These are phyloP conservation scores for Capronia coronata DNA, from an alignment of 2,329 filamentous ascomycete species.

Conservation along the genomic window DNA sequence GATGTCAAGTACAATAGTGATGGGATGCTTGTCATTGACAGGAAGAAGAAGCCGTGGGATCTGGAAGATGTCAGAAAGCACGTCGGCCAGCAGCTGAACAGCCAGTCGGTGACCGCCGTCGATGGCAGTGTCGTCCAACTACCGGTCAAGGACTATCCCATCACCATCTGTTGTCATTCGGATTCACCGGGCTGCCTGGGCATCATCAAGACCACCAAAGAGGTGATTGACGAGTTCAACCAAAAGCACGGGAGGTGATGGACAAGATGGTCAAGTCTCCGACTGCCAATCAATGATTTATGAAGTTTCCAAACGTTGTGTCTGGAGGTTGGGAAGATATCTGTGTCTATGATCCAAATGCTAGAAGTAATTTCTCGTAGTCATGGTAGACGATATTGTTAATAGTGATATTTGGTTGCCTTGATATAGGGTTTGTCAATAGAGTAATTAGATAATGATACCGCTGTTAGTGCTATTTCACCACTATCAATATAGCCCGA, in stretches of 20 bases:
- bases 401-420: too few relatives aligned
- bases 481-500: too few relatives aligned
- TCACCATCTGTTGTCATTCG: constrained; percentile 45
- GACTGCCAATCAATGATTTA: too few relatives aligned
- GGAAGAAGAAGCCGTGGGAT: constrained; percentile 51
- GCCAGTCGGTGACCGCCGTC: constrained; percentile 38
- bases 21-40: constrained; percentile 49
- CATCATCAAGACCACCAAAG: constrained; percentile 39
- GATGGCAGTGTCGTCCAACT: constrained; percentile 38
- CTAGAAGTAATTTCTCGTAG: too few relatives aligned
- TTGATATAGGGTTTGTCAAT: too few relatives aligned
- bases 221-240: constrained; percentile 41
- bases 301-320: too few relatives aligned
- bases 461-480: too few relatives aligned
- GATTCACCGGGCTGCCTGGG: constrained; percentile 43
- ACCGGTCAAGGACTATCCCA: constrained; percentile 38
- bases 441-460: too few relatives aligned
- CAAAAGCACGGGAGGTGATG: constrained; percentile 27
- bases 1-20: constrained; percentile 52
- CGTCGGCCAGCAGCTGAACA: constrained; percentile 39
- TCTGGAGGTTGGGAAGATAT: too few relatives aligned
- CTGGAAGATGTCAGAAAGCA: constrained; percentile 38
- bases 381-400: too few relatives aligned
- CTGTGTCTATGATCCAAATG: too few relatives aligned
- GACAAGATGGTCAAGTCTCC: neutral